Base-by-base conservation (phyloP, 345 rosid species). In the Passiflora organensis region DNA sequence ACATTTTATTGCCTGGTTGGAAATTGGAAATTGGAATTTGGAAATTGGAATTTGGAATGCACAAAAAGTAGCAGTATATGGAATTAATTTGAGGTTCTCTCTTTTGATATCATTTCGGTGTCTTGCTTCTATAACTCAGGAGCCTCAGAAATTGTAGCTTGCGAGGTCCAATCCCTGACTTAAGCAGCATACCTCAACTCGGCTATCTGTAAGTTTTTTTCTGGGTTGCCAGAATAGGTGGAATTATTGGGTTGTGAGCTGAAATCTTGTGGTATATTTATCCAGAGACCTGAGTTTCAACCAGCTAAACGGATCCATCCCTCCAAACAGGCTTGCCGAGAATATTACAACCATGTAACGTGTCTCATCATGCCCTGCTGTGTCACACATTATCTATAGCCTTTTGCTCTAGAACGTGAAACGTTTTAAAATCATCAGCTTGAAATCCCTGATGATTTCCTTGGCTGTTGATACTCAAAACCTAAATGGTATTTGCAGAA, bases 241-340 rank as follows among this genome's bases (percentile, higher is more conserved):
- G n/a, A n/a, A n/a, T 34, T 17, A 36, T 41, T 66, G 5, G 32
- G 41, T 6, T 6, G 0, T 37, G 41, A 37, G 13, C 2, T 12
- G 2, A 37, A 13, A 48, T 50, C 47, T 32, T 49, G 34, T 28
- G 10, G 42, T 52, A 5, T 72, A 36, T 53, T 51, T 72, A 12
- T 65, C 41, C 91, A 93, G 99, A 62, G 99, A 86, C 73, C 83
- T 93, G 39, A 80, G 99, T 76, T 69, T 71, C 60, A 93, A 93
- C 80, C 73, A 64, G 62, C 81, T 93, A 49, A 84, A 62, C 64
- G 96, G 89, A 60, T 39, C 91, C 51, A 74, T 93, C 73, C 96
- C 95, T 62, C 10, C 71, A 45, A 55, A 72, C 51, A 76, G 61
- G 71, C 94, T 89, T 68, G 75, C 96, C 20, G 76, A 68, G 28